Evolutionary conservation across 176 grass and related monocot species (phyloP).

Genomic region (Thalia dealbata): DNA sequence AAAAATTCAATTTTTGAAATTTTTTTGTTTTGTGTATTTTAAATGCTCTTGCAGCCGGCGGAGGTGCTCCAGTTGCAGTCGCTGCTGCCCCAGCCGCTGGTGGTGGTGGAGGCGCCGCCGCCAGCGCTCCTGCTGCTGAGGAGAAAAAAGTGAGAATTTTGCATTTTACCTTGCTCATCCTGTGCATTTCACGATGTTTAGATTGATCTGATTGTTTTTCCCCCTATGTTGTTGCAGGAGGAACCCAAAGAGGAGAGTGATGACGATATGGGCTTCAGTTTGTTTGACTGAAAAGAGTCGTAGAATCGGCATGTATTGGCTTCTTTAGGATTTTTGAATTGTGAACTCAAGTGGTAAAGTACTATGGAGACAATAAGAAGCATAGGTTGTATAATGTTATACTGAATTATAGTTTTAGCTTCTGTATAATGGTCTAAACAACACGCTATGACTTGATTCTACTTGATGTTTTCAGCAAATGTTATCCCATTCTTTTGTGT

Average conservation of each 20-base stretch:
- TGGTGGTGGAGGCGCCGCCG: conserved; percentile 21
- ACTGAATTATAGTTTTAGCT: no score
- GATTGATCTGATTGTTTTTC: background rate
- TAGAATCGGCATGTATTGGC: background rate
- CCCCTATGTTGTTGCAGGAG: background rate
- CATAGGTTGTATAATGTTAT: no score
- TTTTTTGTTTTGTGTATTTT: background rate
- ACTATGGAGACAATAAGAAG: no score
- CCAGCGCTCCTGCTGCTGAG: conserved; percentile 38
- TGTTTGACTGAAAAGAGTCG: background rate
- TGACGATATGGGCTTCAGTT: background rate
- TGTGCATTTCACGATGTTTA: background rate
- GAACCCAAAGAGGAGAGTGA: conserved; percentile 1
- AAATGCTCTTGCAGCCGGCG: conserved; percentile 22
- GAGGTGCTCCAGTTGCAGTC: conserved; percentile 32
- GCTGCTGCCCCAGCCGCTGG: conserved; percentile 39
- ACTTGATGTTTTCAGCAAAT: no score
- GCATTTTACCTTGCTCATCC: background rate
- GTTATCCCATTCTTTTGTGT: no score
- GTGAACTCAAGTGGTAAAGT: no score
- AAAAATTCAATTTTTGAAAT: no score
- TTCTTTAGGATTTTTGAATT: background rate
- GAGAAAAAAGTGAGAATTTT: conserved; percentile 51
- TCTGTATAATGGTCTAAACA: no score
- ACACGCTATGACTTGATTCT: no score